Conservation (phyloP, 2,329 filamentous ascomycete species). For the Ophiocordyceps polyrhachis-furcata region DNA sequence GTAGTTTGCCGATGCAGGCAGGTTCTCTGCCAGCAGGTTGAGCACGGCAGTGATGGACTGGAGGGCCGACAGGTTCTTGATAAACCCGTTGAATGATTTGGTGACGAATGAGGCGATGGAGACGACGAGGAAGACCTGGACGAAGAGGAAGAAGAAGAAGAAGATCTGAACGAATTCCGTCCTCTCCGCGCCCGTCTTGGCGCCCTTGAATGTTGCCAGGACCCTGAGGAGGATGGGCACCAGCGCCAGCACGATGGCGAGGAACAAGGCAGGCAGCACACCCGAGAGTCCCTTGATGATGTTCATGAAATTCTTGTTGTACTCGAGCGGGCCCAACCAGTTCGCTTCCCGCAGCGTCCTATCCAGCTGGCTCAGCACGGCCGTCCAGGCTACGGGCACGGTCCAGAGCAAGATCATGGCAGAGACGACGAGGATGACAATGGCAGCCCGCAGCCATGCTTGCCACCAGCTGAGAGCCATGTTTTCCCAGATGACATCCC, state of each 20-base stretch:
- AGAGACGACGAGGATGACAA: conserved; percentile 45
- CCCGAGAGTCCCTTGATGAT: conserved; percentile 53
- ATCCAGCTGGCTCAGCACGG: conserved; percentile 60
- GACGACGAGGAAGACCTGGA: conserved; percentile 87
- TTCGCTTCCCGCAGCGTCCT: conserved; percentile 43
- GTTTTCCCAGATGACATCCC: conserved; percentile 91
- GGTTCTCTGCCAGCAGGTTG: conserved; percentile 51
- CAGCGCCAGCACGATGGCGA: conserved; percentile 61
- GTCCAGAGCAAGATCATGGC: conserved; percentile 80
- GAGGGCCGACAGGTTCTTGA: conserved; percentile 26
- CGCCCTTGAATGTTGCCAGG: conserved; percentile 55
- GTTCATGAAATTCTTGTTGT: conserved; percentile 39
- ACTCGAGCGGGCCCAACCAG: conserved; percentile 54
- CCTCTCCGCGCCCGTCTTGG: conserved; percentile 63
- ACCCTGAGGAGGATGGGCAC: conserved; percentile 63
- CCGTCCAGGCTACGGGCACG: conserved; percentile 76
- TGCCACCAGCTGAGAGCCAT: conserved; percentile 95
- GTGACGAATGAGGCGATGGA: conserved; percentile 60
- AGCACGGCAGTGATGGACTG: conserved; percentile 48
- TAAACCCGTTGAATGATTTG: conserved; percentile 44
- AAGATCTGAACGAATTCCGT: conserved; percentile 76
- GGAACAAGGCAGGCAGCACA: conserved; percentile 62
- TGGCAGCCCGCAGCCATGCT: conserved; percentile 51
- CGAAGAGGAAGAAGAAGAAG: conserved; percentile 87
- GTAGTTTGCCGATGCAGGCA: conserved; percentile 82